Base-by-base conservation (phyloP, 2,329 filamentous ascomycete species). In the Penicillium polonicum region DNA sequence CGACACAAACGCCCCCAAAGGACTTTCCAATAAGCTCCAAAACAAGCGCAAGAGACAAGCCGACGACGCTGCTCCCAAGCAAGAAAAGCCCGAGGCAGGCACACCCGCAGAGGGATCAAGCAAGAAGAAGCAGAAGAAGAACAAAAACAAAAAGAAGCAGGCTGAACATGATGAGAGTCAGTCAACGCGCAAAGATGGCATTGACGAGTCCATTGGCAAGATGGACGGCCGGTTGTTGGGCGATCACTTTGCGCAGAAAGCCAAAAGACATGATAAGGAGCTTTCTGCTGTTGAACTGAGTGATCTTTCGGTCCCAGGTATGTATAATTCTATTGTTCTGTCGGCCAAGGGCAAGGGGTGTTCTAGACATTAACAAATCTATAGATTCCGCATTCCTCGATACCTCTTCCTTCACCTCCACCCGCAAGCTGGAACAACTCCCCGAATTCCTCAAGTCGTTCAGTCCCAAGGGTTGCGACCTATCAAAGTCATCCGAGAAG, bases 141-240 rank as follows among this genome's bases (percentile, higher is more conserved):
- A 63, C 42, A 60, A 63, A 23, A 68, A 68, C 45, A 67, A 63
- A 50, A 63, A 68, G 59, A 58, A 64, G 50, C 64, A 68, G 25
- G 53, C 60, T 2, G 63, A 72, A 36, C 63, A 72, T 12, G 65
- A 68, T 48, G 63, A 62, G 41, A 70, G 70, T 46, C 61, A 68
- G 21, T 65, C 63, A 43, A 72, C 70, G 48, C 62, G 85, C 43
- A 85, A 91, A 67, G 84, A 88, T 35, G 88, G 88, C 7, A 79
- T 97, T 64, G 96, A 97, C 76, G 86, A 85, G 63, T 85, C 89
- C 4, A 90, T 97, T 71, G 85, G 86, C 44, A 85, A 86, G 60
- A 92, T 97, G 88, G 91, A 96, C 73, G 88, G 85, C 59, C 85
- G 88, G 64, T 81, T 97, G 42, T 79, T 97, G 46, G 90, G 92